A percentile compares a stretch with the other conserved stretches of the same genome.
These are phyloP conservation scores for Limnanthes douglasii DNA, from an alignment of 345 rosid species.

Conservation along the genomic window DNA sequence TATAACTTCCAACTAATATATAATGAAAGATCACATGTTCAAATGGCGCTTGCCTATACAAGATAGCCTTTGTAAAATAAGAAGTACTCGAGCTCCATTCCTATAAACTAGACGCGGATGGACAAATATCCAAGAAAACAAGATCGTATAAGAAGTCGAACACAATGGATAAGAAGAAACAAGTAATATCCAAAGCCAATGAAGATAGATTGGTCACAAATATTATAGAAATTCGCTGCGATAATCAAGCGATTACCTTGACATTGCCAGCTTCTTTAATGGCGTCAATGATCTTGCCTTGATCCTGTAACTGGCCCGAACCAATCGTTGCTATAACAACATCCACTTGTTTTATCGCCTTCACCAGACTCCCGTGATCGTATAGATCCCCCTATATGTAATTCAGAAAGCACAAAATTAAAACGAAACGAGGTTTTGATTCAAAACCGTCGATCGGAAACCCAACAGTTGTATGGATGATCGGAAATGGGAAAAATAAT, in stretches of 20 bases:
- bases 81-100: neutral
- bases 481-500: too few species aligned
- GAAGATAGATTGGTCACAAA: neutral
- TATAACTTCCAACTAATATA: too few species aligned
- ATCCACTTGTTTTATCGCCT: slow-evolving; percentile 14
- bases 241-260: slow-evolving; percentile 8
- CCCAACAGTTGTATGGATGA: too few species aligned
- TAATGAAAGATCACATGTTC: slow-evolving; percentile 12
- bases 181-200: neutral
- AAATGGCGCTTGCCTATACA: slow-evolving; percentile 13
- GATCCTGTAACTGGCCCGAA: slow-evolving; percentile 2
- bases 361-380: slow-evolving; percentile 9
- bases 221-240: too few species aligned
- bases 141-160: neutral
- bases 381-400: slow-evolving; percentile 11
- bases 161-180: neutral
- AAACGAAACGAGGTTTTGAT: too few species aligned
- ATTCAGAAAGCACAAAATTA: too few species aligned
- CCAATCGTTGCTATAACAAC: slow-evolving; percentile 11
- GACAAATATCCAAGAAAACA: neutral
- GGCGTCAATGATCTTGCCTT: slow-evolving; percentile 13
- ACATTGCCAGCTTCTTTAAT: slow-evolving; percentile 17
- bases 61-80: neutral
- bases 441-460: too few species aligned
- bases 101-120: neutral